Evolutionary conservation across 2,329 filamentous ascomycete genomes (phyloP), one percentile per base, ranked within the genome.

Genomic region (Grosmannia serpens): DNA sequence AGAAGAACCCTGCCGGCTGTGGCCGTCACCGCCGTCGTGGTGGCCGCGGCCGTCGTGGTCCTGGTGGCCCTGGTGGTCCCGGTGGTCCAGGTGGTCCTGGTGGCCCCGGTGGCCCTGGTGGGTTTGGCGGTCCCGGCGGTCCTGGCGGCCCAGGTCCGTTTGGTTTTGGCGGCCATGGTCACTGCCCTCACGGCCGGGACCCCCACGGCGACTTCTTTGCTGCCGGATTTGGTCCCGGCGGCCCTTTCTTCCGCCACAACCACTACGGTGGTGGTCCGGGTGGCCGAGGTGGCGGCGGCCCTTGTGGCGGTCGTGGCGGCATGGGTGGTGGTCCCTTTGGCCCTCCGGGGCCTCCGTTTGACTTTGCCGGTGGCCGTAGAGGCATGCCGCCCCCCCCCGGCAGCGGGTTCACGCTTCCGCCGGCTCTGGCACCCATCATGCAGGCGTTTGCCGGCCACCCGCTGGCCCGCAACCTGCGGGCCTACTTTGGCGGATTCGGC

Each of bases 371-470:
- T 24, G 65, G 63, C 15, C 63, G 65, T 20, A 6, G 15, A 3
- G 38, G 26, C 17, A 5, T n/a, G 11, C 44, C 8, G 20, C 17
- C 2, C 22, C 47, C 46, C 10, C 55, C 51, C 47, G 73, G 76
- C 64, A 69, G 77, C 55, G 62, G 68, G 27, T 68, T 67, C 38
- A 62, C 76, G 63, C 70, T 53, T 3, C 50, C 50, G 17, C 31
- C 50, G 6, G 29, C 29, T 6, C 20, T 53, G 50, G 50, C 20
- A 11, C 50, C 50, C 2, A 15, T 53, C 29, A 3, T 77, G 67
- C 67, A 70, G 35, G 68, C 72, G 31, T 66, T 77, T 59, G 68
- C 70, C 5, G 63, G 63, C 60, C 74, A 79, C 62, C 76, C 76
- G 8, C 68, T 75, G 60, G 71, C 76, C 46, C 72, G 72, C 51